These are phyloP conservation scores for Microbotryum silenes-acaulis DNA, from an alignment of 1,284 basidiomycete species.

Conservation along the genomic window DNA sequence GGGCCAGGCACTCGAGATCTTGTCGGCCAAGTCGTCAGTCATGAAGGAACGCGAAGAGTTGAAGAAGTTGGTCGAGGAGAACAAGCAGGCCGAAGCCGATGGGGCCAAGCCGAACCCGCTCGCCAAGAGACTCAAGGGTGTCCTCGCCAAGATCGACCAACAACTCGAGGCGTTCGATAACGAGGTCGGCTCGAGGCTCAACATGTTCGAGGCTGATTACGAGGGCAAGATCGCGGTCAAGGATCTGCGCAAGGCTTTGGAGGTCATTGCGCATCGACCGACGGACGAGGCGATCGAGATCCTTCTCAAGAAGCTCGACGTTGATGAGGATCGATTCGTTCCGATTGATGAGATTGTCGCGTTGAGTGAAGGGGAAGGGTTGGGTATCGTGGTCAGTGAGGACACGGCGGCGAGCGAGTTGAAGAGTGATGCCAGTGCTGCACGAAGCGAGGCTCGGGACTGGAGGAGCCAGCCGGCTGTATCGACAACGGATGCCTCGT, in stretches of 20 bases:
- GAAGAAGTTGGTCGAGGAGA: constrained; percentile 81
- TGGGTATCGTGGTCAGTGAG: constrained; percentile 38
- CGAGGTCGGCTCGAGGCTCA: constrained; percentile 75
- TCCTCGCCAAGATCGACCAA: constrained; percentile 92
- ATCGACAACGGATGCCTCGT: too few relatives aligned
- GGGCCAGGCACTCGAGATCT: constrained; percentile 79
- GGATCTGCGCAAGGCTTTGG: constrained; percentile 82
- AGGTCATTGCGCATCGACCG: constrained; percentile 85
- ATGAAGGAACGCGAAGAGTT: constrained; percentile 93
- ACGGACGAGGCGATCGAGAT: constrained; percentile 82
- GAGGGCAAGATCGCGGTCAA: constrained; percentile 85
- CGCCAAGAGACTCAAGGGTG: constrained; percentile 86
- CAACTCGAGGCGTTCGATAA: constrained; percentile 86
- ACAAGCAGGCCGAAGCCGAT: constrained; percentile 64
- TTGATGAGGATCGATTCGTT: constrained; percentile 94
- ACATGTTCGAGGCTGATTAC: constrained; percentile 86
- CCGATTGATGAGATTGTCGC: constrained; percentile 48
- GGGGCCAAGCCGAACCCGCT: constrained; percentile 53
- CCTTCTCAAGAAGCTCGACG: constrained; percentile 88
- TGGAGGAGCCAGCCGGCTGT: constrained; percentile 54
- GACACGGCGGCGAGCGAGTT: constrained; percentile 19
- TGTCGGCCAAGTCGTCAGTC: constrained; percentile 93
- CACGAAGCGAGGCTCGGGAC: constrained; percentile 8
- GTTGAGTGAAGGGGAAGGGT: constrained; percentile 41
- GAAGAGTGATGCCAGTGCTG: too few relatives aligned